Evolutionary conservation across 2,329 filamentous ascomycete species (phyloP).

Genomic region (Colletotrichum sojae): DNA sequence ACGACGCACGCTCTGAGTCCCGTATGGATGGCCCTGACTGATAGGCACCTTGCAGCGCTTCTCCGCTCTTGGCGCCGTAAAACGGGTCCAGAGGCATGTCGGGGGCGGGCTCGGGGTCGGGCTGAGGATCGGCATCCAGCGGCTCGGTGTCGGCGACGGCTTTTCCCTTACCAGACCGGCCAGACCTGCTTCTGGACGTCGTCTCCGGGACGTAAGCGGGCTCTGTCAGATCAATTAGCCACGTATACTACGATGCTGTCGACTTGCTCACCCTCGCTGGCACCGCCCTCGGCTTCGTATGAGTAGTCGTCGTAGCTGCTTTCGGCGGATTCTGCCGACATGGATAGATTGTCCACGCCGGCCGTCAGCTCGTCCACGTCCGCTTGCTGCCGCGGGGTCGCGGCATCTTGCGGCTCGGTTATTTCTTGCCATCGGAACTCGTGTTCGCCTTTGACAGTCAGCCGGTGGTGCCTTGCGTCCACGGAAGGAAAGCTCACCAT

Average conservation of each 20-base stretch:
- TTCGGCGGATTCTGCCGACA: neutral
- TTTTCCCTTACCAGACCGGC: slow-evolving; percentile 31
- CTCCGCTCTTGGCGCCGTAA: slow-evolving; percentile 9
- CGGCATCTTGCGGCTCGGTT: slow-evolving; percentile 36
- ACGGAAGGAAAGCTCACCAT: slow-evolving; percentile 46
- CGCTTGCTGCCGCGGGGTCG: slow-evolving; percentile 45
- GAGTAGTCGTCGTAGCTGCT: slow-evolving; percentile 18
- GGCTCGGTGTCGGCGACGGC: slow-evolving; percentile 17
- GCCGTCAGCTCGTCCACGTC: slow-evolving; percentile 44
- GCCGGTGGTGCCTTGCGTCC: neutral
- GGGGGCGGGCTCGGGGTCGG: neutral
- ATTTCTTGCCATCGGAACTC: slow-evolving; percentile 46
- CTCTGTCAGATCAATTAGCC: slow-evolving; percentile 2
- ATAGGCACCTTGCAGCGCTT: no score
- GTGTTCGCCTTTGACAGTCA: slow-evolving; percentile 42
- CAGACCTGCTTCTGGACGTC: slow-evolving; percentile 8
- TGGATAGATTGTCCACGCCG: slow-evolving; percentile 25
- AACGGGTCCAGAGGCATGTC: slow-evolving; percentile 26
- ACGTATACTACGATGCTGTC: neutral
- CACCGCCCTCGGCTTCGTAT: neutral
- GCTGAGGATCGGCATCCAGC: slow-evolving; percentile 4
- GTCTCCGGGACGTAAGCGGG: neutral
- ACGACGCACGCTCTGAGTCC: neutral
- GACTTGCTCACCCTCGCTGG: slow-evolving; percentile 2
- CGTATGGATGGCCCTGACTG: neutral